Percentiles rank a stretch among this genome's conserved stretches.
phyloP scores from a whole-genome alignment of 2,329 filamentous ascomycete species.

The Alternaria longipes region DNA sequence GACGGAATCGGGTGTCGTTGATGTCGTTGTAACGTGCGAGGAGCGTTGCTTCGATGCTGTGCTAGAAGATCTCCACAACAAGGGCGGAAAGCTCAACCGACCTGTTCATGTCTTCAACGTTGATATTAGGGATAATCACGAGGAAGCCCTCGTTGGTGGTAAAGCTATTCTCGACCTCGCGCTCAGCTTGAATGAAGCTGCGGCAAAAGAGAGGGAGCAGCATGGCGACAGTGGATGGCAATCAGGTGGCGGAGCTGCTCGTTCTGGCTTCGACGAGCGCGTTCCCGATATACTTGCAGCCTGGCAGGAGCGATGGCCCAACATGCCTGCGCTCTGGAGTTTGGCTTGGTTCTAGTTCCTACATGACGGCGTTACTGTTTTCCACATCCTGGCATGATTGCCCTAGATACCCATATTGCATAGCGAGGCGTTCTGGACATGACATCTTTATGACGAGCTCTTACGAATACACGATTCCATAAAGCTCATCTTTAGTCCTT shows the following conservation, averaged over 20 bases:
- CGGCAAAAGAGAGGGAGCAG: slow-evolving; percentile 76
- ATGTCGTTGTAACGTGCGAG: slow-evolving; percentile 96
- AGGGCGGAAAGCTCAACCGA: slow-evolving; percentile 85
- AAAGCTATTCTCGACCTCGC: slow-evolving; percentile 92
- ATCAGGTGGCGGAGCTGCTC: slow-evolving; percentile 63
- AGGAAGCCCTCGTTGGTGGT: slow-evolving; percentile 91
- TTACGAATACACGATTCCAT: slow-evolving; percentile 8
- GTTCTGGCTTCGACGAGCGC: slow-evolving; percentile 86
- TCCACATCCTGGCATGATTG: slow-evolving; percentile 1
- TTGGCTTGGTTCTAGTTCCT: slow-evolving; percentile 81
- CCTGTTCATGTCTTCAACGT: slow-evolving; percentile 98
- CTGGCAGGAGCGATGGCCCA: slow-evolving; percentile 96
- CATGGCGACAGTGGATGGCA: slow-evolving; percentile 74
- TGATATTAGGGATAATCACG: slow-evolving; percentile 97
- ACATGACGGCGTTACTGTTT: slow-evolving; percentile 11
- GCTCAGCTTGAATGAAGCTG: slow-evolving; percentile 81
- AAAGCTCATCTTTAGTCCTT: background rate
- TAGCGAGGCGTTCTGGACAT: slow-evolving; percentile 32
- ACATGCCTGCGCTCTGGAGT: slow-evolving; percentile 91
- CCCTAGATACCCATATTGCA: slow-evolving; percentile 35
- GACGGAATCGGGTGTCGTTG: slow-evolving; percentile 87
- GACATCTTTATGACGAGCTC: background rate
- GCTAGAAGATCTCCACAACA: slow-evolving; percentile 87
- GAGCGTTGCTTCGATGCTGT: slow-evolving; percentile 99
- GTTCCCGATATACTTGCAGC: slow-evolving; percentile 90